Base-by-base conservation (phyloP, 176 grass and related monocot species). In the Aegilops sharonensis region DNA sequence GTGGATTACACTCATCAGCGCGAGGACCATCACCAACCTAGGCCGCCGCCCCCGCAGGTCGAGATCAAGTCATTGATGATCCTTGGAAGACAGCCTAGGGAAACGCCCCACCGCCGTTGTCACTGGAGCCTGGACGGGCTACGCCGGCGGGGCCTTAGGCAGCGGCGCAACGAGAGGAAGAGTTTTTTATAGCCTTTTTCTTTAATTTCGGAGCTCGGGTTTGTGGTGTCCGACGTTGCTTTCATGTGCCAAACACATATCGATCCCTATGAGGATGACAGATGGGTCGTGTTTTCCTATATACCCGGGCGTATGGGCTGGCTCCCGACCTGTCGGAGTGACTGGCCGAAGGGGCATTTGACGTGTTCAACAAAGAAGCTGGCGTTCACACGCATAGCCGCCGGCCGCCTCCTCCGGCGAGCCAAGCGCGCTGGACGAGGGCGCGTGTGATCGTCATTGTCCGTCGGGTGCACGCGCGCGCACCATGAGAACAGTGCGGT, bases 401-500 rank as follows among this genome's bases (percentile, higher is more conserved):
- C 30, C 66, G 50, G 48, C 54, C 20, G 80, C 27, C 61, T 59
- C 21, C 72, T 83, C 85, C 60, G 81, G 81, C 85, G 75, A 90
- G 66, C 75, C 3, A 74, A 47, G 73, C 66, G 62, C 2, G 73
- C 29, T 11, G 10, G 32, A 54, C 56, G 12, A 48, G 23, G 11
- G 35, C 63, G 72, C 63, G 60, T 29, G 72, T 85, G 85, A 81
- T 88, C 85, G 81, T 88, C 85, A 81, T 76, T 88, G 89, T 87
- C 77, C 81, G 68, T 62, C 85, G 20, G 47, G n/a, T 68, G 81
- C 89, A 91, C 89, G 89, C 81, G 81, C 61, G 81, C 81, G 62
- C 89, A 88, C 85, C 81, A 91, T 77, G 69, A 81, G 62, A 81
- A 77, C 25, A 91, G 77, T 52, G 81, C 89, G 85, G 81, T 88